phyloP scores from a whole-genome alignment of 495 filamentous ascomycete genomes.

The Polyplosphaeria fusca region DNA sequence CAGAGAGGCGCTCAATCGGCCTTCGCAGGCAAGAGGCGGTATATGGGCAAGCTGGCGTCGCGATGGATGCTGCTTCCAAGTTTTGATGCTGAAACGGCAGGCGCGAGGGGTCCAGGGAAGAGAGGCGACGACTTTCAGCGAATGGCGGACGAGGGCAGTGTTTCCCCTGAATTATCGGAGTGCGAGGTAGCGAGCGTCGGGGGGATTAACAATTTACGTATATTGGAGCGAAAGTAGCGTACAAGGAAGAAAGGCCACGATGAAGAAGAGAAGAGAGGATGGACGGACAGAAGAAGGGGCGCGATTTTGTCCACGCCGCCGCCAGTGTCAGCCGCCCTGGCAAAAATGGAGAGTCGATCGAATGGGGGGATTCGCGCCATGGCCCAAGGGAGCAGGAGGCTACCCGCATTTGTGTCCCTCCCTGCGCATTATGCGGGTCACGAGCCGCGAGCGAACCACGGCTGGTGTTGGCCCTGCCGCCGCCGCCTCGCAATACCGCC shows the following conservation, averaged over 20 bases:
- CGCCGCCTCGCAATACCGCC: background rate
- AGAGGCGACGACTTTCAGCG: background rate
- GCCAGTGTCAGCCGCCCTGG: conserved; percentile 12
- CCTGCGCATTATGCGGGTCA: background rate
- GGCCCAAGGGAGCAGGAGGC: background rate
- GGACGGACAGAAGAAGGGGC: background rate
- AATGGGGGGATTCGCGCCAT: background rate
- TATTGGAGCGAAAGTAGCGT: conserved; percentile 5
- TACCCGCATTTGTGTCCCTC: background rate
- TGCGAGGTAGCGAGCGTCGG: conserved; percentile 21
- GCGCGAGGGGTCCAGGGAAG: conserved; percentile 13
- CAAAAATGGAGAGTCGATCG: background rate
- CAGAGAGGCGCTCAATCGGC: background rate
- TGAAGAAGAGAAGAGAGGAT: conserved; percentile 3
- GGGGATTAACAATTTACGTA: conserved; percentile 22
- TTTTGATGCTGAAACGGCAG: conserved; percentile 29
- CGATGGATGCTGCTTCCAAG: conserved; percentile 1
- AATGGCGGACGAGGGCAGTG: conserved; percentile 6
- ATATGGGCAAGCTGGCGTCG: conserved; percentile 1
- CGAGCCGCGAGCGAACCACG: background rate
- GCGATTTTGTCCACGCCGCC: background rate
- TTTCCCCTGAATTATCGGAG: conserved; percentile 18
- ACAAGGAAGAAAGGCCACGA: conserved; percentile 11
- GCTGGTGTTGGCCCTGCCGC: background rate
- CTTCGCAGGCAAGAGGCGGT: background rate